Evolutionary conservation across 257 asterid species (phyloP).

Genomic region (Eucommia ulmoides): DNA sequence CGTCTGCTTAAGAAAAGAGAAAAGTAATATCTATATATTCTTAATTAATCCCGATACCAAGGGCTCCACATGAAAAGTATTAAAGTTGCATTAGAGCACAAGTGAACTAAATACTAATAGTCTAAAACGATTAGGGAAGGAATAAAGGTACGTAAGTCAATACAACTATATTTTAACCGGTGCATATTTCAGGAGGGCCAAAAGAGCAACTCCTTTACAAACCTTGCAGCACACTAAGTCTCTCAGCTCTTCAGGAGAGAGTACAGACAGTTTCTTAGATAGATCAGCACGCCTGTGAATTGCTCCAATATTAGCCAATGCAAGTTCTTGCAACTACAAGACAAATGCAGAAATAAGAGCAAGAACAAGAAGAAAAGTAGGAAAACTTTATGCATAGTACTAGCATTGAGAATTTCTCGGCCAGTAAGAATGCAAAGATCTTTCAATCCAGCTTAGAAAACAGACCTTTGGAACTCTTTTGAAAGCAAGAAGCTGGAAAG

Average conservation of each 20-base stretch:
- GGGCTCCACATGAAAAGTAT: no score
- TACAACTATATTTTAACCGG: no score
- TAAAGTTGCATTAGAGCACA: no score
- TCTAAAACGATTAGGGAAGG: no score
- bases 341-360: constrained; percentile 3
- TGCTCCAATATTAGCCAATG: constrained; percentile 87
- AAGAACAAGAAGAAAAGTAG: constrained; percentile 1
- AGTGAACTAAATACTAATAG: no score
- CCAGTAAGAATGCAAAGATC: neutral
- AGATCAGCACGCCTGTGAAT: constrained; percentile 79
- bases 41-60: no score
- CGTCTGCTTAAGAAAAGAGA: no score
- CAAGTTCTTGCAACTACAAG: constrained; percentile 81
- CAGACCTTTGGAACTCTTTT: constrained; percentile 80
- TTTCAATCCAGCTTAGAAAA: neutral
- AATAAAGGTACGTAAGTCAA: no score
- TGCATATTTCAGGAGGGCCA: no score
- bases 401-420: neutral
- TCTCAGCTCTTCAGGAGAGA: constrained; percentile 72
- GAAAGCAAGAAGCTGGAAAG: constrained; percentile 82
- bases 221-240: constrained; percentile 89
- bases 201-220: constrained; percentile 28
- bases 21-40: no score
- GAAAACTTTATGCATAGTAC: constrained; percentile 1
- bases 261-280: constrained; percentile 70